A percentile compares a stretch with the other conserved stretches of the same genome.
phyloP scores from a whole-genome alignment of 768 basidiomycete genomes.

The Grammothele lineata region DNA sequence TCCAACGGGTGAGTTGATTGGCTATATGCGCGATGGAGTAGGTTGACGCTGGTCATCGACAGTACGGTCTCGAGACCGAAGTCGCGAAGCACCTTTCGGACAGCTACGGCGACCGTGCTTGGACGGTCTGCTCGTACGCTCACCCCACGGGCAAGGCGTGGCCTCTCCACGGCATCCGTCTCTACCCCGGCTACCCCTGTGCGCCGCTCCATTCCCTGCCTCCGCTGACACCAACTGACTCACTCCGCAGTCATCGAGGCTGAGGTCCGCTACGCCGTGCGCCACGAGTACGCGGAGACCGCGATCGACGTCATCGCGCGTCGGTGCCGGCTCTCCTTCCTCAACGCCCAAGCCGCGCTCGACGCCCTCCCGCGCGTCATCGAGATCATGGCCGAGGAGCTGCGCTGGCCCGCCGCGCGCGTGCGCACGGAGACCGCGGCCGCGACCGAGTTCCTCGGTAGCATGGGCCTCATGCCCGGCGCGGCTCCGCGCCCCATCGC shows the following conservation, averaged over 20 bases:
- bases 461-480: constrained; percentile 79
- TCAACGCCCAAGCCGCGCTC: constrained; percentile 83
- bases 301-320: constrained; percentile 91
- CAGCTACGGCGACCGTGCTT: constrained; percentile 94
- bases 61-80: constrained; percentile 90
- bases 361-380: constrained; percentile 83
- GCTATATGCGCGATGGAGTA: background rate
- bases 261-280: constrained; percentile 85
- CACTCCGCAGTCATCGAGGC: constrained; percentile 71
- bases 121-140: constrained; percentile 85
- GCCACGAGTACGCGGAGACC: constrained; percentile 89
- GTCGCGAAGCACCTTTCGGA: constrained; percentile 92
- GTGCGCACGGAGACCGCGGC: constrained; percentile 54
- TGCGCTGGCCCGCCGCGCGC: constrained; percentile 66
- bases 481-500: constrained; percentile 23
- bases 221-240: background rate
- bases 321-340: constrained; percentile 89
- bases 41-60: background rate
- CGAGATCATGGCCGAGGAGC: constrained; percentile 86
- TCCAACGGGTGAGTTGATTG: constrained; percentile 66
- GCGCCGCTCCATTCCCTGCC: constrained; percentile 18
- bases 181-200: constrained; percentile 77
- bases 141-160: constrained; percentile 71
- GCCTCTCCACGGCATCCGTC: constrained; percentile 82
- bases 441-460: constrained; percentile 65